Base-by-base conservation (phyloP, 345 rosid genomes). In the Arabis alpina region DNA sequence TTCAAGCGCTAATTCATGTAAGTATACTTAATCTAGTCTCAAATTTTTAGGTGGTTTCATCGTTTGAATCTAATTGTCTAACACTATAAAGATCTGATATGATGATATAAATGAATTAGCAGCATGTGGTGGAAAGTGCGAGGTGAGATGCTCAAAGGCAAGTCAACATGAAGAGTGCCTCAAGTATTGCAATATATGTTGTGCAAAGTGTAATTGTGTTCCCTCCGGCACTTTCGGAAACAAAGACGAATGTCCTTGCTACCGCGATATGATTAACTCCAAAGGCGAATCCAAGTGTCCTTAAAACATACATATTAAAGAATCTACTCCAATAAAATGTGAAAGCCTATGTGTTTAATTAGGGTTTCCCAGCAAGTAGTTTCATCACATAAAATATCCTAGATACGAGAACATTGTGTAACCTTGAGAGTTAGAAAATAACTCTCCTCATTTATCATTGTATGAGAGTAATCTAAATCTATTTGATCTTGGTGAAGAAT, bases 1-100 rank as follows among this genome's bases (percentile, higher is more conserved):
- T 19, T 61, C 93, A 36, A 50, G 66, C 56, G 88, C 88, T 0
- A 82, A 70, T 61, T 81, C 88, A 12, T 68, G 89, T 84, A 70
- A 27, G 68, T 23, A 24, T 7, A 8, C 36, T 27, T 43, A 32
- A 47, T 36, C 12, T 24, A 47, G 16, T 16, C 3, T 16, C 5
- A 32, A 27, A 13, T 53, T 12, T 47, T 64, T 24, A 39, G 11
- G n/a, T 54, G 16, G 9, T 3, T 37, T 37, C 34, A 27, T 27
- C 27, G 13, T 34, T 45, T 56, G 56, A 13, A 14, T 36, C 16
- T 47, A n/a, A n/a, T n/a, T n/a, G n/a, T n/a, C n/a, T n/a, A n/a
- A n/a, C n/a, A n/a, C n/a, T n/a, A n/a, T n/a, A n/a, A 15, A 1
- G n/a, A 51, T 25, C 25, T 5, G 15, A 53, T 54, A 16, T 5